A percentile compares a stretch with the other conserved stretches of the same genome.
phyloP scores from a whole-genome alignment of 352 stramenopile genomes.

The Peronospora farinosa region DNA sequence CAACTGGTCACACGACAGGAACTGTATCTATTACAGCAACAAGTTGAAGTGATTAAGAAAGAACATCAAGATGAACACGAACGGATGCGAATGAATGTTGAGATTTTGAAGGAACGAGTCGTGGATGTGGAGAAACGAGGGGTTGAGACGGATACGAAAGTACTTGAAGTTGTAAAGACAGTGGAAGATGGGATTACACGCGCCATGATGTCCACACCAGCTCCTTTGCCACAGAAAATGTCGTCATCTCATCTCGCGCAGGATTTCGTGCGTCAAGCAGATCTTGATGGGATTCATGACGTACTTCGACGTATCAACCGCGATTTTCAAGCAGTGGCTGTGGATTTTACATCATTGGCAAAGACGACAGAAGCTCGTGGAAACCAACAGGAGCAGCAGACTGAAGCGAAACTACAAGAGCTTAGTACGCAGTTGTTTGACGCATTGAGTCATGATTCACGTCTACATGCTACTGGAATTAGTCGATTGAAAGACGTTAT shows the following conservation, averaged over 20 bases:
- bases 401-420: conserved; percentile 28
- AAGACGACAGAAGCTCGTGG: conserved; percentile 19
- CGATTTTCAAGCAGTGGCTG: conserved; percentile 23
- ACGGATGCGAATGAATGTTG: conserved; percentile 15
- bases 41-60: conserved; percentile 12
- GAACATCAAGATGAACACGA: conserved; percentile 16
- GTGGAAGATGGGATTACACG: conserved; percentile 1
- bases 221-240: too few species aligned
- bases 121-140: conserved; percentile 13
- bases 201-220: neutral
- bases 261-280: conserved; percentile 19
- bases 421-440: conserved; percentile 39
- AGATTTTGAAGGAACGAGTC: conserved; percentile 18
- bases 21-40: conserved; percentile 9
- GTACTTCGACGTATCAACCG: conserved; percentile 20
- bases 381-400: conserved; percentile 25
- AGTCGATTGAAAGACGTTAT: conserved; percentile 41
- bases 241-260: neutral
- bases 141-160: conserved; percentile 3
- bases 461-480: conserved; percentile 39
- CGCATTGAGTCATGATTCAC: conserved; percentile 36
- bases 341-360: conserved; percentile 32
- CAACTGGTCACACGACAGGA: conserved; percentile 19
- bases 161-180: conserved; percentile 10
- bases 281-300: conserved; percentile 18